Percentiles rank a stretch among this genome's conserved stretches.
phyloP scores from a whole-genome alignment of 2,329 filamentous ascomycete species.

The Hymenoscyphus fraxineus region DNA sequence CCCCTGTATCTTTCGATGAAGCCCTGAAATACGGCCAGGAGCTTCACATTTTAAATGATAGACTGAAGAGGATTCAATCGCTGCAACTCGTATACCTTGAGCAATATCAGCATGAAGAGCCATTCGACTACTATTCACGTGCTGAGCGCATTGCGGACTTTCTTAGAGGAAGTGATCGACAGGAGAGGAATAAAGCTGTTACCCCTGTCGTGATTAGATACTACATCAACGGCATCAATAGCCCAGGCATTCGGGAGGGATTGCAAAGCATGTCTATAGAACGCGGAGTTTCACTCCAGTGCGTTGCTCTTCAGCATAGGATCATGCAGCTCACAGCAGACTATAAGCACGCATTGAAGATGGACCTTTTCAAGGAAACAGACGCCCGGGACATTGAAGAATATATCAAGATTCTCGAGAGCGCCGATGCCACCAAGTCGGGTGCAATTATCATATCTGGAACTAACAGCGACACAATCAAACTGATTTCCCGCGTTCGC shows the following conservation, averaged over 20 bases:
- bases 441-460: conserved; percentile 21
- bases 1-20: conserved; percentile 37
- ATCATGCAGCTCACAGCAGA: conserved; percentile 53
- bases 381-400: conserved; percentile 39
- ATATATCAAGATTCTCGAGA: conserved; percentile 50
- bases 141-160: conserved; percentile 40
- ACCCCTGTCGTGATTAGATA: conserved; percentile 37
- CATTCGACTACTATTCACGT: conserved; percentile 47
- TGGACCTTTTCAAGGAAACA: conserved; percentile 42
- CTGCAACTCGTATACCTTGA: conserved; percentile 51
- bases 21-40: conserved; percentile 51
- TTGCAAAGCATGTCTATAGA: conserved; percentile 31
- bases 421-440: conserved; percentile 30
- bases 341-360: conserved; percentile 51
- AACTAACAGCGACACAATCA: conserved; percentile 10
- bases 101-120: conserved; percentile 51
- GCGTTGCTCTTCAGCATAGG: conserved; percentile 43
- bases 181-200: conserved; percentile 21
- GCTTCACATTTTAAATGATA: conserved; percentile 46
- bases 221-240: conserved; percentile 52
- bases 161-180: conserved; percentile 30
- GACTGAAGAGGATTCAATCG: conserved; percentile 49
- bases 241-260: conserved; percentile 43
- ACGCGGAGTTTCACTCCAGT: conserved; percentile 36
- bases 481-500: conserved; percentile 29